Conservation (phyloP, 495 filamentous ascomycete genomes). For the Lasiosphaeria hispida region DNA sequence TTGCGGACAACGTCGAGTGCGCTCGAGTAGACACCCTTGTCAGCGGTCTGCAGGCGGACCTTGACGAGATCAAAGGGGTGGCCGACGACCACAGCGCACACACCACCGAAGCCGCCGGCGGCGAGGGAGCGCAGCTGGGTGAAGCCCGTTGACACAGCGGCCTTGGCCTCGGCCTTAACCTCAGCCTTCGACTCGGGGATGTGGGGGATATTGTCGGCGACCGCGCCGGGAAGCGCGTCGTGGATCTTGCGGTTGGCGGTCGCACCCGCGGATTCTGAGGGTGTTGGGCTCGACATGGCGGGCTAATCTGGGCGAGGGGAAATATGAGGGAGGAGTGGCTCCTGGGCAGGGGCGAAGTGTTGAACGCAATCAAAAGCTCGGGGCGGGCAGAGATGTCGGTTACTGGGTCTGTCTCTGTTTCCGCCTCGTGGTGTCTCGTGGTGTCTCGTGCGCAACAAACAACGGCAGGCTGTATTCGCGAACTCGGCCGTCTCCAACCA, state of each 20-base stretch:
- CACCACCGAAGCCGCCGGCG: conserved; percentile 88
- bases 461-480: too few relatives aligned
- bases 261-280: conserved; percentile 19
- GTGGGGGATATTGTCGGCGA: conserved; percentile 48
- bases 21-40: conserved; percentile 84
- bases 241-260: conserved; percentile 38
- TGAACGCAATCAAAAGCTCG: too few relatives aligned
- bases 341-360: too few relatives aligned
- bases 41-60: conserved; percentile 92
- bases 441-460: too few relatives aligned
- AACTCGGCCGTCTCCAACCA: too few relatives aligned
- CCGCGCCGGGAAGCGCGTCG: conserved; percentile 33
- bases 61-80: conserved; percentile 98
- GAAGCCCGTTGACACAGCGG: conserved; percentile 44
- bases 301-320: neutral
- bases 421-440: too few relatives aligned
- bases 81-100: conserved; percentile 89
- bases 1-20: conserved; percentile 90
- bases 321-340: neutral
- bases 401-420: too few relatives aligned
- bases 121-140: conserved; percentile 70
- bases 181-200: conserved; percentile 52
- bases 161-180: conserved; percentile 45
- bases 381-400: too few relatives aligned
- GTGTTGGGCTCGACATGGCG: conserved; percentile 25